Evolutionary conservation across 2,329 filamentous ascomycete species (phyloP).

Genomic region (Nannizzia gypsea): DNA sequence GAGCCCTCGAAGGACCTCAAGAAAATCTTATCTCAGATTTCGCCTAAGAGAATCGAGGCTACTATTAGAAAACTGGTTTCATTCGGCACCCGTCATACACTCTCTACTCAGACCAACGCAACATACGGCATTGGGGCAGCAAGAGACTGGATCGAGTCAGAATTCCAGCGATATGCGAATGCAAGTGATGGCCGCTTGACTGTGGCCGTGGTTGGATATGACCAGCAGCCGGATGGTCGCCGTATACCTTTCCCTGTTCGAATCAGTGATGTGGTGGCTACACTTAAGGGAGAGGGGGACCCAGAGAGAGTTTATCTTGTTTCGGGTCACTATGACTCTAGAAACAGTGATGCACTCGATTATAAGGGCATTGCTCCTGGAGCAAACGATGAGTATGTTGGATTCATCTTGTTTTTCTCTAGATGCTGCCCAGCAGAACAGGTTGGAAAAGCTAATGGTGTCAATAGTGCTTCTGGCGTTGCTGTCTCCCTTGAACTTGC

Average conservation of each 20-base stretch:
- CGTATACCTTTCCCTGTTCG: constrained; percentile 8
- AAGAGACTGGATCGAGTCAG: constrained; percentile 9
- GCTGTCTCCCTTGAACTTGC: constrained; percentile 11
- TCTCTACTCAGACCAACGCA: constrained; percentile 11
- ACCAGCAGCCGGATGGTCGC: constrained; percentile 9
- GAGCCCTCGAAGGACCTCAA: constrained; percentile 6
- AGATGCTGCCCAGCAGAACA: neutral
- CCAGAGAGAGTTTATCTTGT: constrained; percentile 10
- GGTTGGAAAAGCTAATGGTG: neutral
- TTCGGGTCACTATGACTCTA: constrained; percentile 11
- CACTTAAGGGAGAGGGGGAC: constrained; percentile 8
- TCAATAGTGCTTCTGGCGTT: constrained; percentile 8
- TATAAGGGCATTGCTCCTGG: constrained; percentile 9
- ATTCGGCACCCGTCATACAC: constrained; percentile 10
- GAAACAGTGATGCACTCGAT: constrained; percentile 4
- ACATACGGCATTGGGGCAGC: constrained; percentile 10
- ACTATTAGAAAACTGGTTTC: constrained; percentile 9
- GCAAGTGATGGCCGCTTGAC: constrained; percentile 8
- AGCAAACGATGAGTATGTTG: constrained; percentile 10
- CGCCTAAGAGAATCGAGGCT: constrained; percentile 7
- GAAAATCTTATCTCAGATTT: constrained; percentile 9
- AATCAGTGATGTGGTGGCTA: constrained; percentile 10
- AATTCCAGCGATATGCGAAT: constrained; percentile 10
- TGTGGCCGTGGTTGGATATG: constrained; percentile 9
- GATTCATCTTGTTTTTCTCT: neutral